A percentile compares a stretch with the other conserved stretches of the same genome.
phyloP scores from a whole-genome alignment of 2,329 filamentous ascomycete genomes.

The Cyphellophora attinorum region DNA sequence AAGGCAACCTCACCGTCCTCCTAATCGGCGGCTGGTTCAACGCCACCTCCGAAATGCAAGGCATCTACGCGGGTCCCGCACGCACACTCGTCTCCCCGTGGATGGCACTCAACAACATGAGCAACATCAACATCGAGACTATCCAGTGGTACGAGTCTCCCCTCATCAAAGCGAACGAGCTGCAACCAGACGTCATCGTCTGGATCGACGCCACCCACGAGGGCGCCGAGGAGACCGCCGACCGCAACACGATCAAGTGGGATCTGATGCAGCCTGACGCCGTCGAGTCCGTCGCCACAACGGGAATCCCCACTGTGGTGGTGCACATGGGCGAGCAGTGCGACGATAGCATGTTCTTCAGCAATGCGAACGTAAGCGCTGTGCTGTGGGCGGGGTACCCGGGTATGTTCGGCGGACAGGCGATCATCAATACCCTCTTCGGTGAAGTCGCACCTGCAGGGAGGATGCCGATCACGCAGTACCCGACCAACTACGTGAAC shows the following conservation, averaged over 20 bases:
- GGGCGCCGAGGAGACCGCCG: conserved; percentile 30
- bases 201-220: conserved; percentile 31
- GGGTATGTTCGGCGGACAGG: conserved; percentile 31
- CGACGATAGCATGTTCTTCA: conserved; percentile 28
- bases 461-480: conserved; percentile 29
- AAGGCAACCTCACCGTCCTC: conserved; percentile 23
- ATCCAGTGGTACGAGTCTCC: not conserved
- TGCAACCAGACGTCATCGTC: conserved; percentile 26
- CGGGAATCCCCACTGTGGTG: conserved; percentile 30
- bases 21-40: conserved; percentile 51
- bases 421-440: conserved; percentile 29
- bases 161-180: conserved; percentile 18
- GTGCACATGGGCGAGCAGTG: conserved; percentile 33
- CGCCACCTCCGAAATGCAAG: conserved; percentile 47
- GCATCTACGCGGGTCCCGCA: conserved; percentile 48
- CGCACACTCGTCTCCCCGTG: conserved; percentile 46
- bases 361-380: conserved; percentile 28
- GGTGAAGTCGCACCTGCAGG: conserved; percentile 30
- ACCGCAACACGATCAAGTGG: conserved; percentile 32
- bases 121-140: conserved; percentile 32
- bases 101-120: conserved; percentile 37
- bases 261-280: conserved; percentile 32
- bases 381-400: conserved; percentile 35
- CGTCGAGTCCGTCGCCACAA: conserved; percentile 24
- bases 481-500: conserved; percentile 31